phyloP scores from a whole-genome alignment of 2,329 filamentous ascomycete genomes.

The Bertia moriformis region DNA sequence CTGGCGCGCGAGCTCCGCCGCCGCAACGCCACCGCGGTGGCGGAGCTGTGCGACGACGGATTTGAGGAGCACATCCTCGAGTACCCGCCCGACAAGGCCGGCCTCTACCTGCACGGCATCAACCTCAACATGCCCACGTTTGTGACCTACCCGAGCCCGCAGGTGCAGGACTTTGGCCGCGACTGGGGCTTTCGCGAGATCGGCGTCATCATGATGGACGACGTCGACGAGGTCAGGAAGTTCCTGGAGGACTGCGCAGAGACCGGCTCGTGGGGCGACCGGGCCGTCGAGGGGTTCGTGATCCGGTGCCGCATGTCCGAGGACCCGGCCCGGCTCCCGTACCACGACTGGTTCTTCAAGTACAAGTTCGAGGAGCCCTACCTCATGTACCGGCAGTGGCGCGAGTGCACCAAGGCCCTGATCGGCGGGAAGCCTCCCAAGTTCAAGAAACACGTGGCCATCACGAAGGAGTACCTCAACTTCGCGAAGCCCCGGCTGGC shows the following conservation, averaged over 20 bases:
- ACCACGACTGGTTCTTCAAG: slow-evolving; percentile 98
- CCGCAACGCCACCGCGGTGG: slow-evolving; percentile 86
- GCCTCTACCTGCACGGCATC: slow-evolving; percentile 88
- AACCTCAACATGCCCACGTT: slow-evolving; percentile 93
- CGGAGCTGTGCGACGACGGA: slow-evolving; percentile 85
- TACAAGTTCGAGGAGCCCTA: slow-evolving; percentile 99
- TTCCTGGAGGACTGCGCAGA: slow-evolving; percentile 79
- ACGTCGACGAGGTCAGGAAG: slow-evolving; percentile 56
- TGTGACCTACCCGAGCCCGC: slow-evolving; percentile 64
- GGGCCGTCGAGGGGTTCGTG: slow-evolving; percentile 93
- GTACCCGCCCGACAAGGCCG: slow-evolving; percentile 71
- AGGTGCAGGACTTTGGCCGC: slow-evolving; percentile 77
- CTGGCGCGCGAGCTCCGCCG: slow-evolving; percentile 61
- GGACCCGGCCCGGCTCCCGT: slow-evolving; percentile 35
- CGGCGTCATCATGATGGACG: slow-evolving; percentile 62
- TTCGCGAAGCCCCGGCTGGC: slow-evolving; percentile 66
- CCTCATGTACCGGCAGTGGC: slow-evolving; percentile 96
- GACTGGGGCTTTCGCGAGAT: slow-evolving; percentile 90
- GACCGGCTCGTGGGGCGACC: slow-evolving; percentile 75
- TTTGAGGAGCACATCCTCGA: slow-evolving; percentile 96
- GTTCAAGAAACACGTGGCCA: slow-evolving; percentile 72
- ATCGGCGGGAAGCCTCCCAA: slow-evolving; percentile 63
- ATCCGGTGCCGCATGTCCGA: slow-evolving; percentile 66
- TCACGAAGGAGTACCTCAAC: slow-evolving; percentile 79
- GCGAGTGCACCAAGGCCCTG: slow-evolving; percentile 84